Evolutionary conservation across 1,139 yeast genomes (phyloP).

Genomic region (Yamadazyma songkhlaensis): DNA sequence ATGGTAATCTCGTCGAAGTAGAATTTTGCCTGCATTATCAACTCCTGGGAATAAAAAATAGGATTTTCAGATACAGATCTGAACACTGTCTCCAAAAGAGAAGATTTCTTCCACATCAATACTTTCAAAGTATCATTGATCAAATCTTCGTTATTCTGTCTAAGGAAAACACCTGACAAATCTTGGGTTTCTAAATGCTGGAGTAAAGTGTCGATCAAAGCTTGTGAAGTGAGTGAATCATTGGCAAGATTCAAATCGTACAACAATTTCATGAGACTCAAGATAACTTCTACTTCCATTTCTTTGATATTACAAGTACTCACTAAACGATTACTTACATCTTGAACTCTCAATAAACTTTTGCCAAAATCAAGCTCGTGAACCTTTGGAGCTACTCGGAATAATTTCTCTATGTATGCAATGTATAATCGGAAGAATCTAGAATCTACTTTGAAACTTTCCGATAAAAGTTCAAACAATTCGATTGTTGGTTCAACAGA

Average conservation of each 20-base stretch:
- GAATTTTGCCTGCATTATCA: conserved; percentile 11
- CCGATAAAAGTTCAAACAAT: conserved; percentile 21
- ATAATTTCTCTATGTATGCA: conserved; percentile 29
- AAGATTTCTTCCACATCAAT: not conserved
- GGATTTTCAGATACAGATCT: conserved; percentile 6
- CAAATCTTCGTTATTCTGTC: conserved; percentile 10
- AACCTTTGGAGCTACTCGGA: conserved; percentile 25
- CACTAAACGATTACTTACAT: conserved; percentile 5
- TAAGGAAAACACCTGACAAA: conserved; percentile 7
- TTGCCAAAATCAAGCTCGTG: conserved; percentile 38
- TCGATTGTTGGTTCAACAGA: conserved; percentile 20
- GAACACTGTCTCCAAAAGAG: not conserved
- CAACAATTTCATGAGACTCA: conserved; percentile 3
- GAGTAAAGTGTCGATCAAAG: conserved; percentile 1
- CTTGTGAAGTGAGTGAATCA: not conserved
- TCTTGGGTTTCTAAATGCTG: not conserved
- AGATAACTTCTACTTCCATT: conserved; percentile 1
- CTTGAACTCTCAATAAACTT: conserved; percentile 31
- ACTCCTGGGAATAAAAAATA: conserved; percentile 11
- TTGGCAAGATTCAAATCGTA: conserved; percentile 6
- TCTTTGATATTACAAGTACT: not conserved
- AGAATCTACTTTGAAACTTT: conserved; percentile 15
- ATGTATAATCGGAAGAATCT: conserved; percentile 21
- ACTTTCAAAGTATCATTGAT: conserved; percentile 5
- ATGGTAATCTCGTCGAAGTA: conserved; percentile 3